A percentile compares a stretch with the other conserved stretches of the same genome.
Evolutionary conservation across 441 rosid genomes (phyloP).

Genomic region (Metrosideros polymorpha): DNA sequence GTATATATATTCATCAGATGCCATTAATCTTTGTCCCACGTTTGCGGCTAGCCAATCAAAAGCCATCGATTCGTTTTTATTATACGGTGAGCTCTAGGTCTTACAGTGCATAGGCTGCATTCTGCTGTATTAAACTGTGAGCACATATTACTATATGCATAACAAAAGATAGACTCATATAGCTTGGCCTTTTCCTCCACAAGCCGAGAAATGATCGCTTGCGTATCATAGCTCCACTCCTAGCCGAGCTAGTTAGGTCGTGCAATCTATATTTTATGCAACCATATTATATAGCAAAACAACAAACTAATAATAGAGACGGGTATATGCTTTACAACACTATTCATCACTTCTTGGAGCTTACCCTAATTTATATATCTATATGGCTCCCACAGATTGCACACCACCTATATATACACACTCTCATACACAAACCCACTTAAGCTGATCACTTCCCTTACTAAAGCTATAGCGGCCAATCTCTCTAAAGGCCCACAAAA

Average conservation of each 20-base stretch:
- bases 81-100: background rate
- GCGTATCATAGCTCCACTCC: background rate
- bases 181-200: background rate
- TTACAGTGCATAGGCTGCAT: background rate
- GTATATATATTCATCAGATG: background rate
- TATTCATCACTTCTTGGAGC: background rate
- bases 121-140: background rate
- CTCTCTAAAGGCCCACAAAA: background rate
- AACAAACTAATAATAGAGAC: slow-evolving; percentile 19
- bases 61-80: background rate
- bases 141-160: background rate
- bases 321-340: background rate
- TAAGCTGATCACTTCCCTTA: background rate
- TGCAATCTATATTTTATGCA: background rate
- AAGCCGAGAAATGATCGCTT: background rate
- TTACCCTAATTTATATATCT: background rate
- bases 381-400: no score
- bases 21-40: background rate
- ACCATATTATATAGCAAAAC: background rate
- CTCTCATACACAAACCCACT: background rate
- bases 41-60: background rate
- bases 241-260: background rate
- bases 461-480: background rate
- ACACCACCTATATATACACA: background rate
- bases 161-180: background rate